A percentile compares a stretch with the other conserved stretches of the same genome.
phyloP scores from a whole-genome alignment of 1,284 basidiomycete genomes.

The Tylopilus sp. region DNA sequence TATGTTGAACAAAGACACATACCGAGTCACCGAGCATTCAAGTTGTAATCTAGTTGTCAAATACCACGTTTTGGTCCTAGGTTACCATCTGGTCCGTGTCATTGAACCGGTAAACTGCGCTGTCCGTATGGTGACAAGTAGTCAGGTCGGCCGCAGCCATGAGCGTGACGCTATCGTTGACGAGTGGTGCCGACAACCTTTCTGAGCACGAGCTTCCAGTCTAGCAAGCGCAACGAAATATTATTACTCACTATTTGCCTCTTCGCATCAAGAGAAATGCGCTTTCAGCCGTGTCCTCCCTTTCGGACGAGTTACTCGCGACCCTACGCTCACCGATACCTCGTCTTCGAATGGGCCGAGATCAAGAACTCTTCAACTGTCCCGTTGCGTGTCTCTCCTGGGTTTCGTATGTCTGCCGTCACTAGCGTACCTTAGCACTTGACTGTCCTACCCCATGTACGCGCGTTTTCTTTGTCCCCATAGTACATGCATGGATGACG shows the following conservation, averaged over 20 bases:
- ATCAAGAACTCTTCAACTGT: not conserved
- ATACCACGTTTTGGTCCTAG: not conserved
- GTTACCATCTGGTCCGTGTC: not conserved
- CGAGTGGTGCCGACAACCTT: not conserved
- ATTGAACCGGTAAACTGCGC: not conserved
- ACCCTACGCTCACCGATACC: constrained; percentile 1
- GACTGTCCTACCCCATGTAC: constrained; percentile 31
- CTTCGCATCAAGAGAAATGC: constrained; percentile 1
- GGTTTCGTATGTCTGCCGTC: constrained; percentile 15
- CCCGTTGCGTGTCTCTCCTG: not conserved
- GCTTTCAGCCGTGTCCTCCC: constrained; percentile 7
- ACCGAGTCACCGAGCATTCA: too few relatives aligned
- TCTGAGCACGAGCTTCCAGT: not conserved
- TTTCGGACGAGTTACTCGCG: constrained; percentile 11
- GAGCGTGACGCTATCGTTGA: not conserved
- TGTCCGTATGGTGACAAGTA: not conserved
- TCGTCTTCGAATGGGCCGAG: not conserved
- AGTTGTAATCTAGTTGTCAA: too few relatives aligned
- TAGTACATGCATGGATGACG: not conserved
- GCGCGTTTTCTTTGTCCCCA: constrained; percentile 20
- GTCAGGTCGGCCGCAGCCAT: not conserved
- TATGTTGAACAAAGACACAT: too few relatives aligned
- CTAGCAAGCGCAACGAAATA: not conserved
- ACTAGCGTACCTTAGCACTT: constrained; percentile 33
- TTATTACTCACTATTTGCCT: not conserved